A percentile compares a stretch with the other conserved stretches of the same genome.
These are phyloP conservation scores for Kockiozyma suomiensis DNA, from an alignment of 805 yeast genomes.

Conservation along the genomic window DNA sequence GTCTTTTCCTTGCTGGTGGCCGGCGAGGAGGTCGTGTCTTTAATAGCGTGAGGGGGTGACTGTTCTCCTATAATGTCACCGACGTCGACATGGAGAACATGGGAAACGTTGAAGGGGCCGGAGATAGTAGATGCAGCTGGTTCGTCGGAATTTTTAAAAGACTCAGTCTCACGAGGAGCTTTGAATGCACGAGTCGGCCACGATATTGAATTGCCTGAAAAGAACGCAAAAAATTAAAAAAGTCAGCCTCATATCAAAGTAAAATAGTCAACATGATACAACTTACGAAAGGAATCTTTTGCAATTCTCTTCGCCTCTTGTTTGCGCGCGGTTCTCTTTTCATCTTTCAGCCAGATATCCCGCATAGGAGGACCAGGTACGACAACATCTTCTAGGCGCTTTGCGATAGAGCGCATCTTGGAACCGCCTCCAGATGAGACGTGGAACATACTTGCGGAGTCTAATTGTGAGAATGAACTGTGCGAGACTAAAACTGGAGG, in stretches of 20 bases:
- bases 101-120: slow-evolving; percentile 29
- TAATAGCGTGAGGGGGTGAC: background rate
- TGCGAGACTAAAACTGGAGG: background rate
- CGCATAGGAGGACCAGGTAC: slow-evolving; percentile 32
- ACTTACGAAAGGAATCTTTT: background rate
- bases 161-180: background rate
- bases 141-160: background rate
- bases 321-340: slow-evolving; percentile 2
- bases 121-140: slow-evolving; percentile 13
- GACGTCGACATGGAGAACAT: slow-evolving; percentile 30
- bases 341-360: slow-evolving; percentile 29
- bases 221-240: too few relatives aligned
- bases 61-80: slow-evolving; percentile 13
- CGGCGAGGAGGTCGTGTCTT: too few relatives aligned
- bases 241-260: background rate
- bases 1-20: background rate
- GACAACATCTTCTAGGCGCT: slow-evolving; percentile 21
- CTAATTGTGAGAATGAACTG: background rate
- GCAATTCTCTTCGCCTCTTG: background rate
- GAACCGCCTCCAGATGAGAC: slow-evolving; percentile 4
- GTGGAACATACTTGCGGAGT: background rate
- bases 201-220: slow-evolving; percentile 11
- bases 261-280: background rate
- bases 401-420: slow-evolving; percentile 8
- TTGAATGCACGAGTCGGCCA: slow-evolving; percentile 12